Percentiles rank a stretch among this genome's conserved stretches.
Conservation (phyloP, 768 basidiomycete genomes). For the Russula emetica region DNA sequence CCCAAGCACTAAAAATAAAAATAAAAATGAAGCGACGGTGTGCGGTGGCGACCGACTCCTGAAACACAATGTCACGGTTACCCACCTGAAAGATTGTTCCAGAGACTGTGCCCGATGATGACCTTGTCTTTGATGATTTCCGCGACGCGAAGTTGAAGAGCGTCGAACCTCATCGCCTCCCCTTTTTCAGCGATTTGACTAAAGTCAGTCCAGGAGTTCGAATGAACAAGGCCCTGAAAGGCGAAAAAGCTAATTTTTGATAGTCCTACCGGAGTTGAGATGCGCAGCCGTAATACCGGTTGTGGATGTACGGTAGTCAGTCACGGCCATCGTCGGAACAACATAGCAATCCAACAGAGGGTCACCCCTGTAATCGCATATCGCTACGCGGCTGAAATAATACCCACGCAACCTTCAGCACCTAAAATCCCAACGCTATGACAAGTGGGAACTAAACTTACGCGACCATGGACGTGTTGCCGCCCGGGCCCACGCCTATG, state of each 20-base stretch:
- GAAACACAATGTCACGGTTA: conserved; percentile 20
- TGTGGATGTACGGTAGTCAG: conserved; percentile 65
- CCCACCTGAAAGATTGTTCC: conserved; percentile 76
- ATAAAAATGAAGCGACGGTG: conserved; percentile 24
- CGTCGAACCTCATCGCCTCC: conserved; percentile 51
- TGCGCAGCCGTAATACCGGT: conserved; percentile 51
- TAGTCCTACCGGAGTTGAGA: conserved; percentile 39
- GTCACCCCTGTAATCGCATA: conserved; percentile 44
- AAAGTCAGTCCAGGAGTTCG: background rate
- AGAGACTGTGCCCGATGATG: conserved; percentile 71
- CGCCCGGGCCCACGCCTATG: conserved; percentile 78
- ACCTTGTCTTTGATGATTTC: conserved; percentile 64
- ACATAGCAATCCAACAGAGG: conserved; percentile 62
- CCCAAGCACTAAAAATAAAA: conserved; percentile 54
- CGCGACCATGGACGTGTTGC: conserved; percentile 80
- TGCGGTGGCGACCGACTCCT: background rate
- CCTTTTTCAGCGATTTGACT: conserved; percentile 34
- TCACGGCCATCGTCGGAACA: conserved; percentile 59
- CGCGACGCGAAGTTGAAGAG: conserved; percentile 64
- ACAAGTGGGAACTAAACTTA: conserved; percentile 38
- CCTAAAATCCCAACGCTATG: conserved; percentile 2
- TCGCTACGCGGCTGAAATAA: conserved; percentile 41
- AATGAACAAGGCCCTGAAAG: background rate
- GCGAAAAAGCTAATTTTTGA: background rate
- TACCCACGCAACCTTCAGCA: background rate